Evolutionary conservation across 441 rosid species (phyloP), one percentile per base, ranked within the genome.

Genomic region (Macaranga tanarius): DNA sequence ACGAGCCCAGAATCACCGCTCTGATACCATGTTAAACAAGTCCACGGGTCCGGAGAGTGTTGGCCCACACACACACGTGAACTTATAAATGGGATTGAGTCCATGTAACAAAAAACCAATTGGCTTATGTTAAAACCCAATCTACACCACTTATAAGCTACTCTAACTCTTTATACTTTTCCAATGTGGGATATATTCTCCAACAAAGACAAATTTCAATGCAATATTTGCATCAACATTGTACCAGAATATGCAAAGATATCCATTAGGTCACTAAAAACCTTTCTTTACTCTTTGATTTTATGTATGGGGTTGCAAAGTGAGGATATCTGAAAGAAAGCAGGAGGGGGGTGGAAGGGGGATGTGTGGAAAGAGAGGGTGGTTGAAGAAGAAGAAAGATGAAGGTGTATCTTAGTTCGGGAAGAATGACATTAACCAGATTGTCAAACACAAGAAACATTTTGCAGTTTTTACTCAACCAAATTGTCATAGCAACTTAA

Each of bases 211-310:
- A 31, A 38, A 50, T 38, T 48, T 23, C 31, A n/a, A 20, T 69
- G 25, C 57, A 62, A 52, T 5, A 65, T 62, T 38, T 47, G 25
- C 13, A 11, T 34, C 38, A 45, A 57, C 19, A 6, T 5, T 26
- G 10, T 38, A 26, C 6, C 4, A 16, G 31, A 47, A 16, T 26
- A 50, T 20, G 56, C 42, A 23, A 51, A 48, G n/a, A 51, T 23
- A 40, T 44, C 40, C 16, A 42, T 7, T 5, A 8, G 10, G 17
- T 25, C 25, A 11, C 55, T 0, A 5, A 55, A 54, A 10, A 22
- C 55, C 38, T 56, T 65, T 28, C 10, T 69, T 58, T 45, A 45
- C 17, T 70, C 28, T 34, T 34, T 45, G 19, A 67, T 62, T 67
- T 42, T 52, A 62, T 56, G 9, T 5, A 31, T 13, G 19, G 62